These are phyloP conservation scores for Tanacetum coccineum DNA, from an alignment of 129 eudicot species.

Conservation along the genomic window DNA sequence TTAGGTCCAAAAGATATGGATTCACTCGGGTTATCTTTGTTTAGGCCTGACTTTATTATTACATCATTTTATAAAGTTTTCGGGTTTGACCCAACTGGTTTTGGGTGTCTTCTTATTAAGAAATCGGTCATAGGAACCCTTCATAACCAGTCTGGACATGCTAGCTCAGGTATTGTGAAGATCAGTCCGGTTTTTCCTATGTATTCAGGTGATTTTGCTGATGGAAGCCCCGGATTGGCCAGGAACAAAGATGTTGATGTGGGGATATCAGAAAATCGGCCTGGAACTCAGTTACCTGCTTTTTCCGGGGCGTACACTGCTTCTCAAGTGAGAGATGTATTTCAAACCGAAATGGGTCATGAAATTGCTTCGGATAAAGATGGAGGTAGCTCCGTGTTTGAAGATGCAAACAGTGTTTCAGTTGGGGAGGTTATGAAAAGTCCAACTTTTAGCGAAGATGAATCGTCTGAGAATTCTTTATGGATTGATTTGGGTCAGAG, in stretches of 20 bases:
- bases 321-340: constrained; percentile 49
- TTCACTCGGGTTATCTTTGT: constrained; percentile 58
- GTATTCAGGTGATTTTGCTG: constrained; percentile 44
- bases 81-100: constrained; percentile 65
- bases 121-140: constrained; percentile 58
- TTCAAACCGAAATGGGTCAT: constrained; percentile 42
- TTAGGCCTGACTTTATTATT: constrained; percentile 60
- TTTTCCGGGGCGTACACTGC: constrained; percentile 49
- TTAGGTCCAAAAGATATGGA: constrained; percentile 75
- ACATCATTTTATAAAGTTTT: constrained; percentile 62
- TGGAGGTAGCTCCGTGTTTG: constrained; percentile 43
- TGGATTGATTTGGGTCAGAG: constrained; percentile 60
- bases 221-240: constrained; percentile 30
- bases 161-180: constrained; percentile 58
- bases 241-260: constrained; percentile 33
- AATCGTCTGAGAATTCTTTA: constrained; percentile 39
- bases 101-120: constrained; percentile 62
- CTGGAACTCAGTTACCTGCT: constrained; percentile 42
- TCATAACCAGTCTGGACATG: constrained; percentile 41
- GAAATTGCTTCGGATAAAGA: constrained; percentile 45
- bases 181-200: constrained; percentile 51
- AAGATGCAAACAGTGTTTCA: constrained; percentile 41
- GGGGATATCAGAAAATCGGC: constrained; percentile 18
- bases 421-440: constrained; percentile 54
- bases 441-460: constrained; percentile 59